Evolutionary conservation across 768 basidiomycete species (phyloP).

Genomic region (Naganishia randhawae): DNA sequence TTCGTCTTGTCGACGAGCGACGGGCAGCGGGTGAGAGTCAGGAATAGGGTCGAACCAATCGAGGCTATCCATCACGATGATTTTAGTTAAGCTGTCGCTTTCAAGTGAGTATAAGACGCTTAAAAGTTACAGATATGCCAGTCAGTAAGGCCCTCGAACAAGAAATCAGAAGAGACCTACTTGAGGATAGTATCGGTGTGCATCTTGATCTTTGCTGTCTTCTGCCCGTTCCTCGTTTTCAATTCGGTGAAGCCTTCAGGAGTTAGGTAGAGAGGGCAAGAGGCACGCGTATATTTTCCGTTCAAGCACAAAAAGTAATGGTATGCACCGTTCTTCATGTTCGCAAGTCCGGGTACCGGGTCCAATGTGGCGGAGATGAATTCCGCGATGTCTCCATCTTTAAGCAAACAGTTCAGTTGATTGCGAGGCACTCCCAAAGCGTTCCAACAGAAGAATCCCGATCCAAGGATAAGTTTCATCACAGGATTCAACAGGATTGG

Average conservation of each 20-base stretch:
- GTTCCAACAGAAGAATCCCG: constrained; percentile 64
- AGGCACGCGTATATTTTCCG: constrained; percentile 60
- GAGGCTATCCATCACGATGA: constrained; percentile 67
- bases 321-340: constrained; percentile 61
- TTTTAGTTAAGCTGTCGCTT: constrained; percentile 59
- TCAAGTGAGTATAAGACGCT: constrained; percentile 56
- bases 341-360: constrained; percentile 49
- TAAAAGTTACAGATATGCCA: neutral
- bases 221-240: constrained; percentile 47
- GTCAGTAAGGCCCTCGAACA: neutral
- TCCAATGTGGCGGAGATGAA: constrained; percentile 53
- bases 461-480: constrained; percentile 49
- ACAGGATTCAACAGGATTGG: constrained; percentile 63
- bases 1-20: neutral
- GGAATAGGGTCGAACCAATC: constrained; percentile 53
- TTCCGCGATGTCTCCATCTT: constrained; percentile 50
- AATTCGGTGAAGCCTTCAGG: constrained; percentile 61
- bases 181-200: constrained; percentile 65
- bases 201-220: constrained; percentile 59
- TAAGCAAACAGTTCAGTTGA: constrained; percentile 62
- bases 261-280: constrained; percentile 63
- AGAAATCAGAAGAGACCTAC: constrained; percentile 55
- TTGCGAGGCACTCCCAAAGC: constrained; percentile 71
- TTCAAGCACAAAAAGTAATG: constrained; percentile 60
- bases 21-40: constrained; percentile 37